phyloP scores from a whole-genome alignment of 2,329 filamentous ascomycete species.

The Venturia pyrina region DNA sequence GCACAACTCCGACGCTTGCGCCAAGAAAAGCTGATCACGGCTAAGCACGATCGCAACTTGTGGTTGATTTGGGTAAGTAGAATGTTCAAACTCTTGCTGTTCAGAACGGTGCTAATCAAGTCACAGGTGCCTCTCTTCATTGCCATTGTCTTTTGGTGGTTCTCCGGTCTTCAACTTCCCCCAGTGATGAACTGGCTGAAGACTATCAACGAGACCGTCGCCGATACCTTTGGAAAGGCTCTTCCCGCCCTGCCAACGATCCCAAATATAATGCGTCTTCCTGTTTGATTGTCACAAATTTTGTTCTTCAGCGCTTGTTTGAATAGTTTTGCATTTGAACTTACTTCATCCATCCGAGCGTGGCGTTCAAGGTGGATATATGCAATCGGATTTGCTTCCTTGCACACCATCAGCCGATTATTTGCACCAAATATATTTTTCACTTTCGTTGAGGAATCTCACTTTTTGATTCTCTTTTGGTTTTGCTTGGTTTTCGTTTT shows the following conservation, averaged over 20 bases:
- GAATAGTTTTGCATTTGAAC: background rate
- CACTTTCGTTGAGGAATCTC: background rate
- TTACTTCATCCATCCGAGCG: background rate
- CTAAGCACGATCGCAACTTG: conserved; percentile 41
- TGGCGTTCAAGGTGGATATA: conserved; percentile 4
- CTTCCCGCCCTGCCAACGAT: conserved; percentile 1
- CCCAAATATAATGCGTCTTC: conserved; percentile 1
- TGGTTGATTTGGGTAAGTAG: conserved; percentile 44
- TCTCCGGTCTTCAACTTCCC: conserved; percentile 5
- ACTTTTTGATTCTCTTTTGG: background rate
- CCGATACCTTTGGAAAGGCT: conserved; percentile 3
- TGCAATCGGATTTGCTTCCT: background rate
- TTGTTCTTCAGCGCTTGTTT: background rate
- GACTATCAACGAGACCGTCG: conserved; percentile 4
- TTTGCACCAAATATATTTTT: background rate
- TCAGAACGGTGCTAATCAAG: background rate
- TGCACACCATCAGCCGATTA: background rate
- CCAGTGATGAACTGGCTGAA: conserved; percentile 9
- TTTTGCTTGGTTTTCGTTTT: background rate
- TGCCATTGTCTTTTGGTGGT: conserved; percentile 10
- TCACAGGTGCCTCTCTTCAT: conserved; percentile 11
- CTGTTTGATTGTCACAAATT: background rate
- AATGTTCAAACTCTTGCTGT: background rate
- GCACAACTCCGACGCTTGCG: conserved; percentile 37
- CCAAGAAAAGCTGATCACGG: conserved; percentile 37